Conservation (phyloP, 768 basidiomycete genomes). For the Mrakia gelida region DNA sequence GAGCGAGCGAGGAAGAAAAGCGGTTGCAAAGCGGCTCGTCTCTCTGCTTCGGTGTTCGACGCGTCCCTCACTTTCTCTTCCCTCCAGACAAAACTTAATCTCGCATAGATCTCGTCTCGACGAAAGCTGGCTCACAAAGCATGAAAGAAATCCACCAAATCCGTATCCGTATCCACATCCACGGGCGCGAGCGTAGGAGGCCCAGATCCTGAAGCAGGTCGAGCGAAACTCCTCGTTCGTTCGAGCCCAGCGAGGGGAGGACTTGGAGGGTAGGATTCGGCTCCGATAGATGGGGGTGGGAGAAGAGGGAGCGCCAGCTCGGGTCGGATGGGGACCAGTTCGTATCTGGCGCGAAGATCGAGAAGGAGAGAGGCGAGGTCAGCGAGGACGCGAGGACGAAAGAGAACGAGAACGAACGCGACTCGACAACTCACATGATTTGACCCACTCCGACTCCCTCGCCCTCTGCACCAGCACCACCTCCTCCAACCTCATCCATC, state of each 20-base stretch:
- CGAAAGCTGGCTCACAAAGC: not conserved
- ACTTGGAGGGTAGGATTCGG: not conserved
- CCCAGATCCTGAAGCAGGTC: too few species aligned
- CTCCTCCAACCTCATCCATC: slow-evolving; percentile 8
- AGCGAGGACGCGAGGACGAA: not conserved
- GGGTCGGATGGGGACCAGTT: not conserved
- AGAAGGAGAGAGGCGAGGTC: not conserved
- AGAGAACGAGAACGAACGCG: not conserved
- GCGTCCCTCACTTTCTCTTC: too few species aligned
- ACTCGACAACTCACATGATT: not conserved
- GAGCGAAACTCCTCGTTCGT: not conserved
- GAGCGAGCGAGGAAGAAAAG: too few species aligned
- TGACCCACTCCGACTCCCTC: not conserved
- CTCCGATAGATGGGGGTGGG: not conserved
- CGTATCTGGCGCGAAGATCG: not conserved
- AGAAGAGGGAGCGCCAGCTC: not conserved
- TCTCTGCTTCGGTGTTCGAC: too few species aligned
- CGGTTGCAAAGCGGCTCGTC: too few species aligned
- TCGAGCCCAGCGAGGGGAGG: not conserved
- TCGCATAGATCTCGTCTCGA: not conserved
- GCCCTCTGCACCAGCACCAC: not conserved
- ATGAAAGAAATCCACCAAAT: not conserved
- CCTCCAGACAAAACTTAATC: not conserved
- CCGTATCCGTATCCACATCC: not conserved
- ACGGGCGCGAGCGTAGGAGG: too few species aligned